phyloP scores from a whole-genome alignment of 768 basidiomycete genomes.

The Boletus speciosus region DNA sequence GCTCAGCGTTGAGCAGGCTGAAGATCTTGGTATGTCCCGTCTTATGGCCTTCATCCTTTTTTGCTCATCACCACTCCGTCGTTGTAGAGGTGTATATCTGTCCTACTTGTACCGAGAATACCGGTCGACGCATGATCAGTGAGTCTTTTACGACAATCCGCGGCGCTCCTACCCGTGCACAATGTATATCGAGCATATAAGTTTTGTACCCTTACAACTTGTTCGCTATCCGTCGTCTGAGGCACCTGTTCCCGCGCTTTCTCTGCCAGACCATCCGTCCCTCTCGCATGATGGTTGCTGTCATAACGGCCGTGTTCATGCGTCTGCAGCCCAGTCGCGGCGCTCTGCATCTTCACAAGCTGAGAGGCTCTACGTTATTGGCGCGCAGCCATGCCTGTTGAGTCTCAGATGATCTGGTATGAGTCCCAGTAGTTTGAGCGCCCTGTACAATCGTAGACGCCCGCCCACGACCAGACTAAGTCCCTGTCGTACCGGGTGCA shows the following conservation, averaged over 20 bases:
- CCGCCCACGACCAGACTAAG: constrained; percentile 19
- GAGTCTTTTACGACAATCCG: constrained; percentile 49
- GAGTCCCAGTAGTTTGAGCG: constrained; percentile 31
- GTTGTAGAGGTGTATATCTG: constrained; percentile 58
- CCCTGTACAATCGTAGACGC: constrained; percentile 24
- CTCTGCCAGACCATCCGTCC: constrained; percentile 33
- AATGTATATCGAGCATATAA: constrained; percentile 37
- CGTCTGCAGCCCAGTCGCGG: constrained; percentile 21
- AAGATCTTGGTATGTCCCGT: constrained; percentile 68
- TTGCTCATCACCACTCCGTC: constrained; percentile 13
- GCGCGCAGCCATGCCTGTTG: constrained; percentile 34
- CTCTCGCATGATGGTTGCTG: constrained; percentile 29
- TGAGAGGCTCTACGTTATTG: constrained; percentile 35
- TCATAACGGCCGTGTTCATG: constrained; percentile 33
- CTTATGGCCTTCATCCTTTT: neutral
- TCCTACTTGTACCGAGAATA: constrained; percentile 52
- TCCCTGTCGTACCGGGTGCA: constrained; percentile 5
- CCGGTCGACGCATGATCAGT: constrained; percentile 69
- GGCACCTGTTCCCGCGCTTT: constrained; percentile 28
- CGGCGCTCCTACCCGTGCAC: constrained; percentile 24
- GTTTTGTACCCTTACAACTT: constrained; percentile 35
- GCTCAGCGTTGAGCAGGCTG: constrained; percentile 59
- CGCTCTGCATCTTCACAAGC: constrained; percentile 30
- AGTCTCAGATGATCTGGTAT: constrained; percentile 37
- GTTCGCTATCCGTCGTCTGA: constrained; percentile 35